Conservation (phyloP, 768 basidiomycete species). For the Trametes elegans region DNA sequence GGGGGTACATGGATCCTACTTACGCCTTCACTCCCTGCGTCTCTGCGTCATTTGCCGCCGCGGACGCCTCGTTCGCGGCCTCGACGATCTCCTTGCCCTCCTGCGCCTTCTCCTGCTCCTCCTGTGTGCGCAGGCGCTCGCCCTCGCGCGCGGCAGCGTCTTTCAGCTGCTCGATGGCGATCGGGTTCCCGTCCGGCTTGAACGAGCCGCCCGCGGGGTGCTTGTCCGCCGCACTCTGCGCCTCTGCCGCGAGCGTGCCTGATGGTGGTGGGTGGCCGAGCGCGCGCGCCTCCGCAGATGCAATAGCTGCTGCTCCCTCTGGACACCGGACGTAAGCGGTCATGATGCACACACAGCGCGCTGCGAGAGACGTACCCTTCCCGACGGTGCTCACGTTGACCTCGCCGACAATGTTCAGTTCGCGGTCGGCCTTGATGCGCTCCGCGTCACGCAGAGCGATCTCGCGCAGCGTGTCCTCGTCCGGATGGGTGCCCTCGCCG, state of each 20-base stretch:
- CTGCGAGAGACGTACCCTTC: constrained; percentile 3
- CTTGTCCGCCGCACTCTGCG: constrained; percentile 19
- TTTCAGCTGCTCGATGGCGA: constrained; percentile 6
- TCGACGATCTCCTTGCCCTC: constrained; percentile 2
- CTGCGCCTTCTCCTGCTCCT: not conserved
- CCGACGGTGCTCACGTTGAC: constrained; percentile 18
- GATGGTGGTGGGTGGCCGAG: constrained; percentile 24
- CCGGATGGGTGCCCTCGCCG: constrained; percentile 14
- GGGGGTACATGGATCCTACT: not conserved
- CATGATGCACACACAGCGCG: not conserved
- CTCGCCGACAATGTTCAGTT: constrained; percentile 19
- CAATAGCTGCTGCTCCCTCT: constrained; percentile 19
- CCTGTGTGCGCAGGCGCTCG: constrained; percentile 9
- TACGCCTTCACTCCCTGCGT: not conserved
- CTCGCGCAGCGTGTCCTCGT: constrained; percentile 23
- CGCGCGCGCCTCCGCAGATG: constrained; percentile 13
- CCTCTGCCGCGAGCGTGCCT: constrained; percentile 24
- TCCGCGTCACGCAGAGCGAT: constrained; percentile 27
- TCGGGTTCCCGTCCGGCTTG: constrained; percentile 2
- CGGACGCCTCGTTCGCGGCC: not conserved
- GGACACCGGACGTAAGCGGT: not conserved
- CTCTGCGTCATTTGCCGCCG: no score
- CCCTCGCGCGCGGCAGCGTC: constrained; percentile 14
- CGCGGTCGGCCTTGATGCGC: constrained; percentile 29
- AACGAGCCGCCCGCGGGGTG: constrained; percentile 20